Percentiles rank a stretch among this genome's conserved stretches.
Evolutionary conservation across 331 rosid genomes (phyloP).

Genomic region (Quercus tomentella): DNA sequence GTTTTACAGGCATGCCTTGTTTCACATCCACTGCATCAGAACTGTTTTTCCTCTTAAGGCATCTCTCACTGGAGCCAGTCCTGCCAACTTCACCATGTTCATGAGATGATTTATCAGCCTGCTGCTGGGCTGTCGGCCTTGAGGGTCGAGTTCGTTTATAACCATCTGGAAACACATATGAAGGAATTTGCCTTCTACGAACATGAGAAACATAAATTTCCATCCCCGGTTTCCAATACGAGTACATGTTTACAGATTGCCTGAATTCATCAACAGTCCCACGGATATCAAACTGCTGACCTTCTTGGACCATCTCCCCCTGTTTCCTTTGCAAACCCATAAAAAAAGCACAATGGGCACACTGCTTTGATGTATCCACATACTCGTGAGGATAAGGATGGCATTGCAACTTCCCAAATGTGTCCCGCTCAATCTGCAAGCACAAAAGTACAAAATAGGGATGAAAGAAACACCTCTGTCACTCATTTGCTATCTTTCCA

Average conservation of each 20-base stretch:
- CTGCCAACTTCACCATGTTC: not conserved
- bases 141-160: conserved; percentile 33
- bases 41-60: conserved; percentile 21
- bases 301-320: conserved; percentile 81
- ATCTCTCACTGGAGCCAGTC: conserved; percentile 4
- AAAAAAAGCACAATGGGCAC: conserved; percentile 82
- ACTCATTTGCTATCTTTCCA: not conserved
- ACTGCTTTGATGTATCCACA: conserved; percentile 57
- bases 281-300: conserved; percentile 93
- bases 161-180: conserved; percentile 77
- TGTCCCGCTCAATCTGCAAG: conserved; percentile 85
- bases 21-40: conserved; percentile 6
- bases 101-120: not conserved
- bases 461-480: not conserved
- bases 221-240: conserved; percentile 92
- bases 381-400: conserved; percentile 84
- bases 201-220: conserved; percentile 84
- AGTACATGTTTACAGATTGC: conserved; percentile 63
- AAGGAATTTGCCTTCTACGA: conserved; percentile 82
- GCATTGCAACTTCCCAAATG: conserved; percentile 89
- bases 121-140: not conserved
- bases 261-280: conserved; percentile 82
- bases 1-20: conserved; percentile 13
- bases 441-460: not conserved
- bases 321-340: conserved; percentile 95